Percentiles rank a stretch among this genome's conserved stretches.
phyloP scores from a whole-genome alignment of 2,329 filamentous ascomycete species.

The Xylaria arbuscula region DNA sequence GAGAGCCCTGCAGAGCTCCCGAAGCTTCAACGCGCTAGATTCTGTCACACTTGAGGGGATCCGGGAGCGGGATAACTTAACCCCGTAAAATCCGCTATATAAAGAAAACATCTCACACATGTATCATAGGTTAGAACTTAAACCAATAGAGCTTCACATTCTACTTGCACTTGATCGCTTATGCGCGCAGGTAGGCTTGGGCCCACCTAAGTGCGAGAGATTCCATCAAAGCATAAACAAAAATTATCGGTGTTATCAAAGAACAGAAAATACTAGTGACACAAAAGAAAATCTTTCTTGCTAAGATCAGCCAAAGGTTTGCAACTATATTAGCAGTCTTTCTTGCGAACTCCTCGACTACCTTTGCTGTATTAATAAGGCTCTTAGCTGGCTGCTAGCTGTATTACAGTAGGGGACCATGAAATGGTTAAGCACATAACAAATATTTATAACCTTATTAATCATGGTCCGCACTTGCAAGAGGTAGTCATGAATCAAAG shows the following conservation, averaged over 20 bases:
- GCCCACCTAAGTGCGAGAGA: no score
- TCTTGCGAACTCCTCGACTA: slow-evolving; percentile 29
- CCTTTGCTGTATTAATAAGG: slow-evolving; percentile 47
- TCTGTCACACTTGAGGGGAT: no score
- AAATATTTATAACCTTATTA: neutral
- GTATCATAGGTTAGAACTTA: no score
- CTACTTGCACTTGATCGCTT: no score
- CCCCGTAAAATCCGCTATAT: no score
- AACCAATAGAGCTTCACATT: no score
- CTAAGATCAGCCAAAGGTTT: slow-evolving; percentile 51
- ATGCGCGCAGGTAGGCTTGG: no score
- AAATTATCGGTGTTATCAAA: slow-evolving; percentile 37
- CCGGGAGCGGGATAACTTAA: no score
- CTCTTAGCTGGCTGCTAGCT: slow-evolving; percentile 48
- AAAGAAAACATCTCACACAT: no score
- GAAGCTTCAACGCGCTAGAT: slow-evolving; percentile 43
- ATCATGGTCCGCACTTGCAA: no score
- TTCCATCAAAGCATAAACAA: slow-evolving; percentile 41
- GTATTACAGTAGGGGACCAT: slow-evolving; percentile 5
- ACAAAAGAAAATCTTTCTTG: slow-evolving; percentile 46
- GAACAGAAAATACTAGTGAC: slow-evolving; percentile 43
- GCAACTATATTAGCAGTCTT: slow-evolving; percentile 40
- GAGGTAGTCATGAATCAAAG: neutral
- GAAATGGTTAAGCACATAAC: neutral
- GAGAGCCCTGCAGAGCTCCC: slow-evolving; percentile 56